A percentile compares a stretch with the other conserved stretches of the same genome.
phyloP scores from a whole-genome alignment of 2,329 filamentous ascomycete species.

The Coniella vitis region DNA sequence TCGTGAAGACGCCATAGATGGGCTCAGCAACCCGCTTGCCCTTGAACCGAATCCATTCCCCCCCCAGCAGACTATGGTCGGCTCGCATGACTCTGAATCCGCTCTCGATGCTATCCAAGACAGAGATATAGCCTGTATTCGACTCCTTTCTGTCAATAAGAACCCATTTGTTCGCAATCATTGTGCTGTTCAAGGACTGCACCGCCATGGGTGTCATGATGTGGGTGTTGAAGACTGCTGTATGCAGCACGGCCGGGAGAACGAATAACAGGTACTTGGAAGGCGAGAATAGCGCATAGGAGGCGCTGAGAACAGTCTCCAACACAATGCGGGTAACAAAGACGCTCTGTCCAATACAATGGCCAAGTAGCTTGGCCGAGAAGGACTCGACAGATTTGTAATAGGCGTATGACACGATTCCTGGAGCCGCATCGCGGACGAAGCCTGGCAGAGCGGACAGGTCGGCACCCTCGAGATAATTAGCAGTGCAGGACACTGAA shows the following conservation, averaged over 20 bases:
- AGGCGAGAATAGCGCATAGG: conserved; percentile 61
- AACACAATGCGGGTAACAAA: conserved; percentile 65
- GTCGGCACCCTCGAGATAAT: conserved; percentile 56
- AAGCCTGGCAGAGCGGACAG: conserved; percentile 48
- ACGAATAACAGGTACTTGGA: conserved; percentile 61
- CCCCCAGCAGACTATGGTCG: conserved; percentile 89
- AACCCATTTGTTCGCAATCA: conserved; percentile 61
- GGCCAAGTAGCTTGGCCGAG: conserved; percentile 34
- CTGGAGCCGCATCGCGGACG: conserved; percentile 56
- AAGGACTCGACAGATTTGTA: conserved; percentile 47
- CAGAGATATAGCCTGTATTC: conserved; percentile 84
- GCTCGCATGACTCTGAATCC: conserved; percentile 80
- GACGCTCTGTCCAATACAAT: conserved; percentile 53
- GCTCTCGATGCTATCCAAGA: conserved; percentile 66
- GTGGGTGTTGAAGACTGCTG: conserved; percentile 67
- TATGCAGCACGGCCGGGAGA: conserved; percentile 67
- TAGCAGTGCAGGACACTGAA: conserved; percentile 57
- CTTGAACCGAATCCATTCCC: conserved; percentile 67
- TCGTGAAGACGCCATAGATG: conserved; percentile 92
- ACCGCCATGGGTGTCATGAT: conserved; percentile 55
- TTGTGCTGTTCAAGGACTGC: conserved; percentile 55
- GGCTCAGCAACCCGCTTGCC: conserved; percentile 64
- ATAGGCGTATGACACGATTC: conserved; percentile 58
- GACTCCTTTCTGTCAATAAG: conserved; percentile 80
- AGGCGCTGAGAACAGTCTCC: conserved; percentile 57